Base-by-base conservation (phyloP, 2,329 filamentous ascomycete genomes). In the Elsinoe arachidis region DNA sequence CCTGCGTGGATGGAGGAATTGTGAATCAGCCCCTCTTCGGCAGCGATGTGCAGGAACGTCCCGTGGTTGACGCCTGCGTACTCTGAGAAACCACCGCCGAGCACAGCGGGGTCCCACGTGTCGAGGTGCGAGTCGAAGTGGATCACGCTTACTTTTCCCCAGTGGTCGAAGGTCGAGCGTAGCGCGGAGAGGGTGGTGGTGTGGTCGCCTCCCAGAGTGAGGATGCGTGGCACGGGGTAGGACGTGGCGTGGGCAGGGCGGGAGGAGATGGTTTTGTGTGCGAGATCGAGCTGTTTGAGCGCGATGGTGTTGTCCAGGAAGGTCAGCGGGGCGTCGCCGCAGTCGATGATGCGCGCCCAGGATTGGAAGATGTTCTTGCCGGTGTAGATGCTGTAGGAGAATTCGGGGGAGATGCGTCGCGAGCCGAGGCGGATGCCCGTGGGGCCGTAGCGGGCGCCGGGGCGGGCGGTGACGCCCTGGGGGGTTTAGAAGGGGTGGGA, bases 1-100 rank as follows among this genome's bases (percentile, higher is more conserved):
- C 82, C 82, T n/a, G 79, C 82, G 66, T 84, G 82, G 15, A 84
- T 76, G 0, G 80, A 83, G 1, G 74, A 77, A 61, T 83, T 82
- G 23, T 72, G 71, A 58, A 84, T 78, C 44, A 84, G 69, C 0
- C 80, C 78, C 67, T 84, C 81, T 66, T 84, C 81, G 62, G 83
- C 79, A 0, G 81, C 81, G 37, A 83, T 80, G 61, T 84, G 80
- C 12, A 84, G 68, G 64, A 83, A 84, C 0, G 81, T 84, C 37
- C 81, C 81, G 63, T 84, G 81, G 58, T 83, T 84, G 2, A 82
- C 69, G n/a, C 73, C 74, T 2, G 76, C 78, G 39, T 84, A 83
- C 61, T 82, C 33, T 1, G 49, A 81, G n/a, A 83, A 73, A 0
- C 79, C 79, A 19, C 80, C 80, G 11, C 80, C 78, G 2, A 82